Base-by-base conservation (phyloP, 1,284 basidiomycete species). In the Cutaneotrichosporon arboriforme region DNA sequence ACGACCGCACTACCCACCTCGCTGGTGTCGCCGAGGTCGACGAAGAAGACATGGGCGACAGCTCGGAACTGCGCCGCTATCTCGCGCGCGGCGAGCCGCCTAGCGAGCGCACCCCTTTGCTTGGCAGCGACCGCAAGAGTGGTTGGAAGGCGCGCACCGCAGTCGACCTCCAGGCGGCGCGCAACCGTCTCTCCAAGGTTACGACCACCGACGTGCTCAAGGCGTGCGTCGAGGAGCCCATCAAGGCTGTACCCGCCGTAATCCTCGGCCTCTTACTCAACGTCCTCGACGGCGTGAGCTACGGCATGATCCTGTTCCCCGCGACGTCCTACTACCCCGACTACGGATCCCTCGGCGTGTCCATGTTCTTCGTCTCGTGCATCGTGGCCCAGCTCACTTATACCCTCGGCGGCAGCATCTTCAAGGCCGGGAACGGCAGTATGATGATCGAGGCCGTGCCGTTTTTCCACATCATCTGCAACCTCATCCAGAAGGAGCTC, bases 391-490 rank as follows among this genome's bases (percentile, higher is more conserved):
- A 98, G 70, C 76, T 97, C 17, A 81, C 87, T 1, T 97, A 90
- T 72, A 87, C 88, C 0, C 76, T 84, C 13, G 91, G 92, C 1
- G 92, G 89, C 1, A 91, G 88, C 60, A 87, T 87, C 37, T 97
- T 97, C 73, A 76, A 76, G 5, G 73, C 87, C 43, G 90, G 86
- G 0, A 97, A 96, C 75, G 92, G 92, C 9, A 93, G 88, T 51
- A 97, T 97, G 92, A 96, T 97, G 91, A 97, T 97, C 59, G 93
- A 97, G 73, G 90, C 92, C 12, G 90, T 96, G 60, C 93, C 94
- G 1, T 97, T 97, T 77, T 96, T 93, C 70, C 93, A 97, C 70
- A 88, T 97, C 54, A 79, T 97, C 42, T 88, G 89, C 4, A 82
- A 80, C 42, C 83, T 81, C 38, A 94, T 97, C 52, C 83, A 86